Evolutionary conservation across 208 protist species (phyloP), one percentile per base, ranked within the genome.

Genomic region (Tritrichomonas musculus): DNA sequence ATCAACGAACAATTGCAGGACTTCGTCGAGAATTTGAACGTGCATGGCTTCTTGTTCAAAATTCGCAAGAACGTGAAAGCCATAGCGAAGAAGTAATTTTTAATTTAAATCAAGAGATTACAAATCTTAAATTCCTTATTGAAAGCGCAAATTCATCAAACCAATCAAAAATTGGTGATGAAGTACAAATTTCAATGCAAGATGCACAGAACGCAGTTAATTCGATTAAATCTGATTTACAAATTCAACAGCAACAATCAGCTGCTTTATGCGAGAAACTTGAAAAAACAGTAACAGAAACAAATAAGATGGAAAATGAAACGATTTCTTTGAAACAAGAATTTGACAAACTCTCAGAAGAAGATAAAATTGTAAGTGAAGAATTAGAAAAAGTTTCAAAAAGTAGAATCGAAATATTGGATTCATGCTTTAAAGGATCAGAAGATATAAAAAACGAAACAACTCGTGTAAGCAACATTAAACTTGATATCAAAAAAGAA

Each of bases 21-120:
- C 95, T 99, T 55, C 97, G 98, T 53, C 22, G 33, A 27, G 94
- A 95, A 93, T 93, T 95, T 66, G 94, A 95, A 73, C 94, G 98
- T 94, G 98, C 98, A 14, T 99, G 98, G 97, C 97, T 98, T 92
- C 97, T 99, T 94, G 97, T 99, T 0, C 97, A 99, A 93, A 96
- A 96, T 36, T 97, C 97, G 30, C 97, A 99, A 95, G 96, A 98
- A 93, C 98, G 98, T 94, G 98, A 99, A 95, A 96, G 96, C 93
- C 95, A 97, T 92, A 97, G 97, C 39, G 97, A 96, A 65, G 97
- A 99, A 94, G 97, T 97, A 39, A 98, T 99, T 93, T 95, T 97
- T 55, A 92, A 96, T 64, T 96, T 99, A 14, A 98, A 98, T 92
- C 94, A 97, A 75, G 98, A 99, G 93, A 98, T 99, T n/a, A 93